phyloP scores from a whole-genome alignment of 495 filamentous ascomycete species.

The Penicillium chermesinum region DNA sequence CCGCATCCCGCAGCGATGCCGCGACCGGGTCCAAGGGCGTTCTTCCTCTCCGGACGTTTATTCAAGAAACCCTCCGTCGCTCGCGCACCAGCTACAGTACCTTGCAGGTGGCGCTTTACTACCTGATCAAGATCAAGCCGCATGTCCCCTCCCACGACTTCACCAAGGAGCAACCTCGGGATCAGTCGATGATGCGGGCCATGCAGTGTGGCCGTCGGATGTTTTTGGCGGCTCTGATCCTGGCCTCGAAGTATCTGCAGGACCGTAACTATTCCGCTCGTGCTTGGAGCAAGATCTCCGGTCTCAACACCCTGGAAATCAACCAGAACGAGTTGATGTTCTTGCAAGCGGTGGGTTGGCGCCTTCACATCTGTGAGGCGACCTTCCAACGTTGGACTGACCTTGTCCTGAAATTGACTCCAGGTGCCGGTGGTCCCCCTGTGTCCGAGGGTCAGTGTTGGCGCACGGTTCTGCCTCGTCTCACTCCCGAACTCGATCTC shows the following conservation, averaged over 20 bases:
- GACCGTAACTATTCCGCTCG: conserved; percentile 96
- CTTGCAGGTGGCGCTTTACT: conserved; percentile 93
- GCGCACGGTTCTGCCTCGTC: conserved; percentile 67
- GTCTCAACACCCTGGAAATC: conserved; percentile 82
- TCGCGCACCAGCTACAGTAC: conserved; percentile 97
- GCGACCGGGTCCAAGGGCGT: conserved; percentile 57
- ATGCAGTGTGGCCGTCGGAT: conserved; percentile 96
- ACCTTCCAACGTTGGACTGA: conserved; percentile 90
- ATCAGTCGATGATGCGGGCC: conserved; percentile 67
- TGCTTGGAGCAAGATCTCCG: conserved; percentile 98
- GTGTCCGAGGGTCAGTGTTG: conserved; percentile 50
- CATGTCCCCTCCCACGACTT: conserved; percentile 81
- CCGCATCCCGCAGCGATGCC: conserved; percentile 43
- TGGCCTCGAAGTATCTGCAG: conserved; percentile 95
- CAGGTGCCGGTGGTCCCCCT: conserved; percentile 38
- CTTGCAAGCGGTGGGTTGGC: conserved; percentile 84
- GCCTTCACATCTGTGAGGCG: conserved; percentile 83
- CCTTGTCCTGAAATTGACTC: conserved; percentile 80
- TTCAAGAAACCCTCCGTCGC: conserved; percentile 91
- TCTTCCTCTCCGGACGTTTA: conserved; percentile 87
- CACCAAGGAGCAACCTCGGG: conserved; percentile 79
- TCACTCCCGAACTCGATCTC: conserved; percentile 62
- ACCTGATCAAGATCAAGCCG: conserved; percentile 87
- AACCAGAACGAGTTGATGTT: conserved; percentile 97
- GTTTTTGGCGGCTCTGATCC: conserved; percentile 89